Percentiles rank a stretch among this genome's conserved stretches.
Evolutionary conservation across 805 yeast species (phyloP).

Genomic region (Sungouiozyma intestinalis): DNA sequence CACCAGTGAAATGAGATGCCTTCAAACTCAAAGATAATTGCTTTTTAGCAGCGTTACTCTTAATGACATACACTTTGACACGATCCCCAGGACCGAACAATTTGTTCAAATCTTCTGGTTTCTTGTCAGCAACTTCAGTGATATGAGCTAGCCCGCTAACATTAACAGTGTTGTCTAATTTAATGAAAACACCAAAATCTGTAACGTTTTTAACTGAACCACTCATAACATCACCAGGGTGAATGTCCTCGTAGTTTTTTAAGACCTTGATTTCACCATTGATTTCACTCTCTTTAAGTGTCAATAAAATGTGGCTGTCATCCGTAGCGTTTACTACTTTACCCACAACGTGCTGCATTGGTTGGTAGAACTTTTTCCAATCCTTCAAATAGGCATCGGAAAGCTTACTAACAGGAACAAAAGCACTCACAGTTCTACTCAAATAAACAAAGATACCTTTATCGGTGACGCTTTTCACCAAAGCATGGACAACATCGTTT

Average conservation of each 20-base stretch:
- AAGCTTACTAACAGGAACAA: constrained; percentile 70
- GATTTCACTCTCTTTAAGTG: constrained; percentile 72
- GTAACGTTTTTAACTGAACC: constrained; percentile 71
- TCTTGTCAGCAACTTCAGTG: constrained; percentile 69
- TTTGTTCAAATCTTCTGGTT: constrained; percentile 42
- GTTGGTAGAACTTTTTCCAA: constrained; percentile 71
- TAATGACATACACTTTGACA: constrained; percentile 74
- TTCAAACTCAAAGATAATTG: constrained; percentile 86
- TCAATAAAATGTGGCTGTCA: constrained; percentile 58
- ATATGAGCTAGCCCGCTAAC: constrained; percentile 83
- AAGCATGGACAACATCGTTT: constrained; percentile 76
- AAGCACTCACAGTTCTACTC: constrained; percentile 61
- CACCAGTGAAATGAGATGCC: constrained; percentile 66
- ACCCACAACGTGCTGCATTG: constrained; percentile 65
- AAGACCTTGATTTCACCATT: constrained; percentile 52
- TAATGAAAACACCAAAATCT: constrained; percentile 87
- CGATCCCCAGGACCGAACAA: constrained; percentile 84
- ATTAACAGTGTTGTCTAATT: constrained; percentile 60
- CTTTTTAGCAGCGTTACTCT: constrained; percentile 51
- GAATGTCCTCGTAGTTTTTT: constrained; percentile 56
- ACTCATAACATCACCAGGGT: constrained; percentile 59
- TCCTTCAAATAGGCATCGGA: constrained; percentile 76
- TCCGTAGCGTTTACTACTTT: constrained; percentile 54
- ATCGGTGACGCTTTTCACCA: constrained; percentile 61
- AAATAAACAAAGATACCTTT: constrained; percentile 70